Conservation (phyloP, 371 early-diverging fungal species). For the Smittium mucronatum region DNA sequence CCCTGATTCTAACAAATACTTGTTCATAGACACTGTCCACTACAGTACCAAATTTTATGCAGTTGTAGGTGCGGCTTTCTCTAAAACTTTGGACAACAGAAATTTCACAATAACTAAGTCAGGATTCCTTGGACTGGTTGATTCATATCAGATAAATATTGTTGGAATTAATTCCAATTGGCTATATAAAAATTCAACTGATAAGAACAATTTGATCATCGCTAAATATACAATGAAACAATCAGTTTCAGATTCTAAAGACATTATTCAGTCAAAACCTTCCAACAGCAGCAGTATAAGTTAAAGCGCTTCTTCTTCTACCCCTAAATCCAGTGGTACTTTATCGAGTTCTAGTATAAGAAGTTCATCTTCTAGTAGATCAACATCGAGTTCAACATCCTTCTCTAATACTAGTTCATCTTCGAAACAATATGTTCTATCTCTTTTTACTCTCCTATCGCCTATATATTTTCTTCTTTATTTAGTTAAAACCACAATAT, state of each 20-base stretch:
- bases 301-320: neutral
- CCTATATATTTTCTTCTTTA: too few relatives aligned
- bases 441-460: too few relatives aligned
- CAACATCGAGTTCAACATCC: neutral
- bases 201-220: neutral
- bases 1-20: neutral
- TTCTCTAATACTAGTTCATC: neutral
- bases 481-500: too few relatives aligned
- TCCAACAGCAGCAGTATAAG: neutral
- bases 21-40: conserved; percentile 7
- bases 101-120: neutral
- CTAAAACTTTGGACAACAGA: neutral
- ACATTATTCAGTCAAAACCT: too few relatives aligned
- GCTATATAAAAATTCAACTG: neutral
- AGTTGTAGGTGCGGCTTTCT: neutral
- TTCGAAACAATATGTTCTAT: too few relatives aligned
- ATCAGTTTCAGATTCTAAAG: neutral
- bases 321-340: neutral
- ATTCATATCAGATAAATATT: neutral
- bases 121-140: neutral
- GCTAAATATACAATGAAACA: neutral
- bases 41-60: conserved; percentile 10
- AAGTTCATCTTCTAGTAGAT: neutral
- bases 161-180: neutral
- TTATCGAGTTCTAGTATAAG: neutral